Evolutionary conservation across 768 basidiomycete genomes (phyloP).

Genomic region (Tricholoma hemisulphureum): DNA sequence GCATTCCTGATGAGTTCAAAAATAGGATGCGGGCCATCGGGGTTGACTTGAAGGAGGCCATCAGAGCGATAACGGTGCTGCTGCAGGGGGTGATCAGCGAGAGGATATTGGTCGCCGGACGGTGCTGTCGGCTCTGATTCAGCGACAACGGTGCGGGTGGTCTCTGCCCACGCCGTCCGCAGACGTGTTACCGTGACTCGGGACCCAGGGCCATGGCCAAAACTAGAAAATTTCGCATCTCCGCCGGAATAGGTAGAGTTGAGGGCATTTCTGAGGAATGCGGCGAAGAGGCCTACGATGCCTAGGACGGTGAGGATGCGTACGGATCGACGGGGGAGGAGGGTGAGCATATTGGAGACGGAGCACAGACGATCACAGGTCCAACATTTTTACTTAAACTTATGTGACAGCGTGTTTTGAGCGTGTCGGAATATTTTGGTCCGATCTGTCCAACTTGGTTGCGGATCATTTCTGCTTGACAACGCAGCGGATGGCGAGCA

Average conservation of each 20-base stretch:
- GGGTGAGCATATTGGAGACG: neutral
- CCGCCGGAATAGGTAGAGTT: neutral
- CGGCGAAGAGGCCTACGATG: neutral
- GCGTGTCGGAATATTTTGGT: neutral
- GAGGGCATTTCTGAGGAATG: neutral
- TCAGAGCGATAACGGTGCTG: constrained; percentile 36
- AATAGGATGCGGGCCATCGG: constrained; percentile 66
- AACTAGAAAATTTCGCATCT: neutral
- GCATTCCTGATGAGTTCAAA: constrained; percentile 71
- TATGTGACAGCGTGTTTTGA: neutral
- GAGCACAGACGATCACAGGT: neutral
- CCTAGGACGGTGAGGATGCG: neutral
- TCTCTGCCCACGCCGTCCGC: constrained; percentile 15
- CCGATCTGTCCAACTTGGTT: too few species aligned
- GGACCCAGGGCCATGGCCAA: neutral
- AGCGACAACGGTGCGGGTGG: constrained; percentile 6
- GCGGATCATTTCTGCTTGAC: too few species aligned
- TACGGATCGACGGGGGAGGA: neutral
- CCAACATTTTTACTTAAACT: neutral
- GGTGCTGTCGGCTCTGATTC: constrained; percentile 7
- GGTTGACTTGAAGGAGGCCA: constrained; percentile 42
- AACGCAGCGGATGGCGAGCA: too few species aligned
- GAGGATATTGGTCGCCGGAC: neutral
- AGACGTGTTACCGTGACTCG: constrained; percentile 12
- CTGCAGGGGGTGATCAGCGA: constrained; percentile 13